These are phyloP conservation scores for Berkeleyomyces basicola DNA, from an alignment of 2,329 filamentous ascomycete species.

Conservation along the genomic window DNA sequence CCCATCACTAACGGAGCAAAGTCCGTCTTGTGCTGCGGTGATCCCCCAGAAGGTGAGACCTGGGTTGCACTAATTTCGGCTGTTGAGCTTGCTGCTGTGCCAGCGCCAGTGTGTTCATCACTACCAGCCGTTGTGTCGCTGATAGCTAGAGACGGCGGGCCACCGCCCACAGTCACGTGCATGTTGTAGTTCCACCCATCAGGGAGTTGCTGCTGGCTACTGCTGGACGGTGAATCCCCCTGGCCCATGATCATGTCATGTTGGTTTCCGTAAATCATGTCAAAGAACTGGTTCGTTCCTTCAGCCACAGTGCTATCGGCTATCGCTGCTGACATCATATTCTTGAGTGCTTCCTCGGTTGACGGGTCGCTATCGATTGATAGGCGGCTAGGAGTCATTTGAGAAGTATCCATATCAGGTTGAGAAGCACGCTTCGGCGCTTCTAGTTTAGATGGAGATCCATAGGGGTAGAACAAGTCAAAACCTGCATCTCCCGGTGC, in stretches of 20 bases:
- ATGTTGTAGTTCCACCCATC: slow-evolving; percentile 5
- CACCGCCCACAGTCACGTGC: slow-evolving; percentile 3
- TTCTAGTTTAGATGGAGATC: neutral
- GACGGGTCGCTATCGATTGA: neutral
- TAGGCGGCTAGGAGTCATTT: neutral
- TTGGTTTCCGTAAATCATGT: slow-evolving; percentile 10
- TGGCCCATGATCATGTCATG: neutral
- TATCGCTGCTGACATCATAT: neutral
- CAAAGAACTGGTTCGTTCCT: neutral
- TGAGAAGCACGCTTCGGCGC: neutral
- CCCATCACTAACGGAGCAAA: neutral
- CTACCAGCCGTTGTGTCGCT: slow-evolving; percentile 1
- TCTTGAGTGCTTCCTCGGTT: neutral
- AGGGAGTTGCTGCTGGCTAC: neutral
- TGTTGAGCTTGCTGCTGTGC: neutral
- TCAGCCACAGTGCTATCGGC: neutral
- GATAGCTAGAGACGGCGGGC: slow-evolving; percentile 2
- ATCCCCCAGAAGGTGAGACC: neutral
- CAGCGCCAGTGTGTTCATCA: neutral
- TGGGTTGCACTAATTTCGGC: neutral
- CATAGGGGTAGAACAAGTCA: slow-evolving; percentile 1
- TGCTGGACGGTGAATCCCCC: neutral
- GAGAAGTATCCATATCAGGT: neutral
- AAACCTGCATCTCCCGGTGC: neutral
- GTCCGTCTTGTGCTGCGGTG: neutral